phyloP scores from a whole-genome alignment of 2,329 filamentous ascomycete species.

The Aspergillus arachidicola region DNA sequence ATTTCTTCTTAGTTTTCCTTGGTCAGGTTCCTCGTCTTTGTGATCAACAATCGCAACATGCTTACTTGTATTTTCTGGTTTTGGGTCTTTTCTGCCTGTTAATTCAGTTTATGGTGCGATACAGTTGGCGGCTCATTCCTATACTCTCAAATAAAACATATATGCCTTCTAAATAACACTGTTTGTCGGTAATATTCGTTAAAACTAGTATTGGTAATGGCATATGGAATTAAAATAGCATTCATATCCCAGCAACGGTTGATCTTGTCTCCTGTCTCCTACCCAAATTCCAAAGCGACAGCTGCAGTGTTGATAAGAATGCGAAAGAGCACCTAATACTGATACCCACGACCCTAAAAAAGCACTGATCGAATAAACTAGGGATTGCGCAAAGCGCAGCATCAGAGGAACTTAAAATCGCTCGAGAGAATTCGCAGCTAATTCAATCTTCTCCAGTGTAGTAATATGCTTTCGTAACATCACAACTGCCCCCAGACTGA shows the following conservation, averaged over 20 bases:
- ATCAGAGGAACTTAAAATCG: neutral
- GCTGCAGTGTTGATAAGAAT: neutral
- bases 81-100: neutral
- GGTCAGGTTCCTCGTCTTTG: neutral
- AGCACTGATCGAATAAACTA: neutral
- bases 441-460: constrained; percentile 29
- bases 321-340: neutral
- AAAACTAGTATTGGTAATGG: neutral
- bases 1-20: neutral
- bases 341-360: neutral
- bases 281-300: neutral
- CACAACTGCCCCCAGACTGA: constrained; percentile 37
- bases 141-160: neutral
- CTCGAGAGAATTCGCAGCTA: neutral
- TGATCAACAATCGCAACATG: neutral
- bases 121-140: neutral
- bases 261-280: neutral
- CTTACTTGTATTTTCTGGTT: neutral
- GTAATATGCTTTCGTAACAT: constrained; percentile 33
- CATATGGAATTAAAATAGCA: neutral
- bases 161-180: neutral
- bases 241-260: neutral
- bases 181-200: neutral
- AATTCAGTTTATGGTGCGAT: neutral
- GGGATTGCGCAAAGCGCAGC: neutral